These are phyloP conservation scores for Xylaria cubensis DNA, from an alignment of 495 filamentous ascomycete species.

Conservation along the genomic window DNA sequence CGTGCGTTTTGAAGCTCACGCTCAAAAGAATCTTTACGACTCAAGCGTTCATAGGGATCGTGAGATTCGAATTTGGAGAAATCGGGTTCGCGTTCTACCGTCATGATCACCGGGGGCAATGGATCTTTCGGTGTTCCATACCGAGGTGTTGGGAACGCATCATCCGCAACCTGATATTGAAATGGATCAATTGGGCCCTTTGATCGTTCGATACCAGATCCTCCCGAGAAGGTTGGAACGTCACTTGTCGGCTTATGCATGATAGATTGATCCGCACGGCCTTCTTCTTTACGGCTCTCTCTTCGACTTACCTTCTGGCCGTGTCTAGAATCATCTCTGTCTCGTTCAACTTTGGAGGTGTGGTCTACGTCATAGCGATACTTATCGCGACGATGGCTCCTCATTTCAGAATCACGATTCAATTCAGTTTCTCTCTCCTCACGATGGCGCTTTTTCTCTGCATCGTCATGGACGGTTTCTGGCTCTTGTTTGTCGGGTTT, in stretches of 20 bases:
- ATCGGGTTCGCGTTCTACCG: slow-evolving; percentile 54
- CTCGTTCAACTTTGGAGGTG: slow-evolving; percentile 32
- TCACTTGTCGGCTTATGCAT: slow-evolving; percentile 10
- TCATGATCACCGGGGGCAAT: slow-evolving; percentile 49
- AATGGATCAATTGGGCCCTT: slow-evolving; percentile 54
- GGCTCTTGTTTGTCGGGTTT: slow-evolving; percentile 45
- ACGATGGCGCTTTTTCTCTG: slow-evolving; percentile 28
- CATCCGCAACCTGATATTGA: slow-evolving; percentile 56
- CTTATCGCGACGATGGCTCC: slow-evolving; percentile 35
- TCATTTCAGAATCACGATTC: slow-evolving; percentile 31
- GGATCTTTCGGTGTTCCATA: slow-evolving; percentile 43
- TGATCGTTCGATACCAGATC: slow-evolving; percentile 17
- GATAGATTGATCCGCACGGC: slow-evolving; percentile 17
- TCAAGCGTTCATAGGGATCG: slow-evolving; percentile 39
- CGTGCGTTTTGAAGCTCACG: slow-evolving; percentile 46
- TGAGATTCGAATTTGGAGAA: slow-evolving; percentile 42
- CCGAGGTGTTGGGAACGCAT: slow-evolving; percentile 53
- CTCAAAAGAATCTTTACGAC: slow-evolving; percentile 52
- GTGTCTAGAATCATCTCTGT: slow-evolving; percentile 23
- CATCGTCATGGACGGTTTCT: slow-evolving; percentile 22
- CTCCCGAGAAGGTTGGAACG: slow-evolving; percentile 20
- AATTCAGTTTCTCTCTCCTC: slow-evolving; percentile 30
- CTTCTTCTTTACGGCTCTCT: slow-evolving; percentile 25
- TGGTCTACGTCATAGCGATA: slow-evolving; percentile 31
- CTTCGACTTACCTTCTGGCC: slow-evolving; percentile 21